Base-by-base conservation (phyloP, 352 stramenopile species). In the Globisporangium spinosum region DNA sequence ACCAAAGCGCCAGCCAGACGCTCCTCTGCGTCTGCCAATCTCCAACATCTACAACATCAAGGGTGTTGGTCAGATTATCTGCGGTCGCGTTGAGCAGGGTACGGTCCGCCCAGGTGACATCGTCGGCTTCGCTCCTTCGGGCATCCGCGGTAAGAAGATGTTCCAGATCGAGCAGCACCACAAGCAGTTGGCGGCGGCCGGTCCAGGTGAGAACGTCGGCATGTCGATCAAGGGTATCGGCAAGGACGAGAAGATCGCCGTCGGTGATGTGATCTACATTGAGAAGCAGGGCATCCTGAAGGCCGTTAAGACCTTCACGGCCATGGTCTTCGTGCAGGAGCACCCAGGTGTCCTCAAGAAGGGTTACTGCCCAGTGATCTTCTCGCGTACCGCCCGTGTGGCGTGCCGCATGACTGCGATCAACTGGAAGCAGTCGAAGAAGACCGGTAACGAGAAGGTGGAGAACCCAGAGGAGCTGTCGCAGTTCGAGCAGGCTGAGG, bases 1-100 rank as follows among this genome's bases (percentile, higher is more conserved):
- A 32, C 86, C 86, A 61, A 77, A 80, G 58, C 83, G 86, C 72
- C 61, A 77, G n/a, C 78, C 83, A 45, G 70, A 87, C 53, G 65
- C 67, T 40, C 75, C 80, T 43, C 75, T 91, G 25, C 85, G 81
- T 83, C 72, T 93, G 58, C 83, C 86, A 43, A 79, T 92, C 68
- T 89, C 77, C 64, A 87, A 90, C 76, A 85, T 94, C 57, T 92
- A 90, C 79, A 90, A 94, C 74, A 94, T 94, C 76, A 90, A 90
- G 76, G 83, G 83, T 76, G 79, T 94, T 71, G 87, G 87, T 76
- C 74, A 87, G 70, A 90, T 94, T 65, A 89, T 89, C 65, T 82
- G 70, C 69, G 83, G 85, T 69, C 84, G 77, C 66, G 80, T 91
- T 53, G 85, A 91, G 71, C 78, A 89, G 74, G 83, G 85, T 77